Percentiles rank a stretch among this genome's conserved stretches.
Conservation (phyloP, 1,284 basidiomycete species). For the Limonomyces culmigenus region DNA sequence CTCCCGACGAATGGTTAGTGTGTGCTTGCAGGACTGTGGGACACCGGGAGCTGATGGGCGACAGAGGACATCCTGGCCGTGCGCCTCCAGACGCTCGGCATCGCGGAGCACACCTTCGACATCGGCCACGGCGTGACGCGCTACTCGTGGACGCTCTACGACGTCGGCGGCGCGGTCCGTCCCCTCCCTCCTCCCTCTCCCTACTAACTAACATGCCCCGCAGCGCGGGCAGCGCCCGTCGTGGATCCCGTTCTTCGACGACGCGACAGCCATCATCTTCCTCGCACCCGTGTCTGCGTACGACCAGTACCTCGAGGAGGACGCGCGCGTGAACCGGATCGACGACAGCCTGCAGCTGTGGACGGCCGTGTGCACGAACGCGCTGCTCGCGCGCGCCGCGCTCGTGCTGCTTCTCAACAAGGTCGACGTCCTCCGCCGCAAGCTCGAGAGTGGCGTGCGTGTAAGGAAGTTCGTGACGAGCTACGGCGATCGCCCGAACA, state of each 20-base stretch:
- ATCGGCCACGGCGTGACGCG: conserved; percentile 40
- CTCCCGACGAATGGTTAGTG: conserved; percentile 44
- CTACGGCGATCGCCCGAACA: not conserved
- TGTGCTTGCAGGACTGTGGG: not conserved
- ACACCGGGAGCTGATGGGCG: not conserved
- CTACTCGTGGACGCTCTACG: conserved; percentile 62
- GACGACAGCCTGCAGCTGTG: conserved; percentile 69
- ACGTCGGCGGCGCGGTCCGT: conserved; percentile 68
- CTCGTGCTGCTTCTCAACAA: conserved; percentile 65
- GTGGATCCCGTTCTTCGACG: conserved; percentile 56
- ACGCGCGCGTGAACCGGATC: conserved; percentile 57
- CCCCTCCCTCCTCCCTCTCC: conserved; percentile 13
- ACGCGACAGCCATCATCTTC: conserved; percentile 29
- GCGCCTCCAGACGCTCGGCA: conserved; percentile 60
- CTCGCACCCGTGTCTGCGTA: conserved; percentile 38
- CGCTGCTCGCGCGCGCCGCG: conserved; percentile 51
- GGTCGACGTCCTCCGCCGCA: conserved; percentile 51
- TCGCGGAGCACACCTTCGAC: conserved; percentile 58
- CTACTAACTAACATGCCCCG: conserved; percentile 3
- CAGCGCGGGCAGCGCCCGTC: conserved; percentile 40
- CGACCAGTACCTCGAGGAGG: conserved; percentile 61
- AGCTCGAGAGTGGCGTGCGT: conserved; percentile 42
- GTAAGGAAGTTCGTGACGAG: conserved; percentile 39
- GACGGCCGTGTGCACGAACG: conserved; percentile 54
- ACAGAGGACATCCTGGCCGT: conserved; percentile 61